Evolutionary conservation across 1,139 yeast species (phyloP), one percentile per base, ranked within the genome.

Genomic region (Taiozyma sp.): DNA sequence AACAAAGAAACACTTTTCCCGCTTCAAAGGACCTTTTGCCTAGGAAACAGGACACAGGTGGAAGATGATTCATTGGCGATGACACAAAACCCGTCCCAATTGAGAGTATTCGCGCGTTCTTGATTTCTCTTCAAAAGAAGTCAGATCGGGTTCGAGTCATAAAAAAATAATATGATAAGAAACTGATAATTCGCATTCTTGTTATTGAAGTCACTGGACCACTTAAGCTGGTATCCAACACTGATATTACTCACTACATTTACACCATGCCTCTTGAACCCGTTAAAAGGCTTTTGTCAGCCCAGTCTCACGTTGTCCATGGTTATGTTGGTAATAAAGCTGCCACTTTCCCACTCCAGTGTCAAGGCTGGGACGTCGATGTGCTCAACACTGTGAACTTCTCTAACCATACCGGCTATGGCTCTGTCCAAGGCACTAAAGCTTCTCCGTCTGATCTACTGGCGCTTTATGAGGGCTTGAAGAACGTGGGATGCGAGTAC

Each of bases 401-500:
- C 57, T 81, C 87, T 8, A 82, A 84, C 57, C 90, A 84, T 65
- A 84, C 90, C 0, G 90, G 89, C 1, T 82, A 82, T 63, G 84
- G 84, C 3, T 54, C 66, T 41, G 76, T 77, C 49, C 68, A 61
- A 43, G 81, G 81, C 2, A 60, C 65, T 19, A 64, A 64, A 46
- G 65, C 70, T 0, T 45, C 58, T 0, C 57, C 69, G 1, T 53
- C 59, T 2, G 61, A 64, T 16, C 51, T 76, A 8, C 51, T 56
- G 30, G 61, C 65, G 3, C 48, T 75, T 8, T 69, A 65, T 44
- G 47, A 58, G 4, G 79, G 79, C 0, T 51, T 75, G 14, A 55
- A 53, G 23, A 58, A 59, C 4, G 61, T 74, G 16, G 60, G 68
- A 2, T 55, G 63, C 4, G 59, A 58, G 12, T 83, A 83, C 59